Conservation (phyloP, 495 filamentous ascomycete genomes). For the Lasiosphaeria miniovina region DNA sequence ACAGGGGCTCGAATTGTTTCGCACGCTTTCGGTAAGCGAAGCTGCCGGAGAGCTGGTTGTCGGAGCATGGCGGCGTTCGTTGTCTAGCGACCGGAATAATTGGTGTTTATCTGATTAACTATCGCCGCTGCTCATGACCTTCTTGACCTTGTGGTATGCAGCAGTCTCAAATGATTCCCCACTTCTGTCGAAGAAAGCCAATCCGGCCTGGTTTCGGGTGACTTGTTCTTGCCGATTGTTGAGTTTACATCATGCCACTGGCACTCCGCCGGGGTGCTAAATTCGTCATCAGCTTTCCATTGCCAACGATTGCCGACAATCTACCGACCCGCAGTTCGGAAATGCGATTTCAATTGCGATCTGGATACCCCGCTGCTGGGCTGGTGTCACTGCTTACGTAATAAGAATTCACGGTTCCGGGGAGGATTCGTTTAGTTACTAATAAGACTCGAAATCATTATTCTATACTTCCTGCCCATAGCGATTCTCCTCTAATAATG, state of each 20-base stretch:
- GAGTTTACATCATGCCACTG: slow-evolving; percentile 8
- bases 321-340: background rate
- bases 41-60: slow-evolving; percentile 21
- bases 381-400: too few relatives aligned
- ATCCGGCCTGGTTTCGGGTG: background rate
- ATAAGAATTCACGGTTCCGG: too few relatives aligned
- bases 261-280: background rate
- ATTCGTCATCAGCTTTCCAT: background rate
- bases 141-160: background rate
- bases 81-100: background rate
- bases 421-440: too few relatives aligned
- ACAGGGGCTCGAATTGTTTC: slow-evolving; percentile 5
- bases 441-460: too few relatives aligned
- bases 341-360: background rate
- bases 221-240: background rate
- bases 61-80: slow-evolving; percentile 25
- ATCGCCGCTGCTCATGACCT: background rate
- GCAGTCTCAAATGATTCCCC: background rate
- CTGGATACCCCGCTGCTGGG: too few relatives aligned
- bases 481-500: too few relatives aligned
- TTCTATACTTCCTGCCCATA: too few relatives aligned
- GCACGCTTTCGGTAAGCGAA: slow-evolving; percentile 17
- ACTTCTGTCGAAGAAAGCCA: background rate
- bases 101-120: background rate
- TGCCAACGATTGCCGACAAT: background rate